Evolutionary conservation across 2,329 filamentous ascomycete species (phyloP).

Genomic region (Cladophialophora yegresii): DNA sequence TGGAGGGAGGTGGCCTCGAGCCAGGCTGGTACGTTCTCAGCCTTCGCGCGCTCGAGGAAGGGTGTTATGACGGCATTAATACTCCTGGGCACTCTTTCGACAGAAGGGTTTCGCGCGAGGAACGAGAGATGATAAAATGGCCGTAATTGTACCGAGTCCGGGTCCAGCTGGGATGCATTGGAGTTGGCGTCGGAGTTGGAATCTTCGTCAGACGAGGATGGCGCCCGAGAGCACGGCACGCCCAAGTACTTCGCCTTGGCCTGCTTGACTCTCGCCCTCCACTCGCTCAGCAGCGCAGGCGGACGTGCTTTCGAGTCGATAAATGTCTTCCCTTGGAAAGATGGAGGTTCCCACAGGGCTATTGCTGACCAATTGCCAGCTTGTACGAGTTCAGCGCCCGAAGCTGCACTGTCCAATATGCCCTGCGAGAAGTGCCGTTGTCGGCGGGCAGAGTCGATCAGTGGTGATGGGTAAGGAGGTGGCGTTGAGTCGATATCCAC

Average conservation of each 20-base stretch:
- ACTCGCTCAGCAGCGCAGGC: conserved; percentile 28
- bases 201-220: conserved; percentile 1
- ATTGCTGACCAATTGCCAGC: conserved; percentile 34
- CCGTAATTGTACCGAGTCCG: conserved; percentile 15
- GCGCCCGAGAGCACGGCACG: not conserved
- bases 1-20: conserved; percentile 32
- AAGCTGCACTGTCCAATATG: conserved; percentile 29
- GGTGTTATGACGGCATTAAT: conserved; percentile 33
- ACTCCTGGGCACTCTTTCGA: conserved; percentile 24
- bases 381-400: conserved; percentile 33
- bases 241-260: conserved; percentile 30
- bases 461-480: conserved; percentile 30
- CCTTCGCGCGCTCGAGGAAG: conserved; percentile 31
- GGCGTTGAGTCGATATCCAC: conserved; percentile 30
- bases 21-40: conserved; percentile 33
- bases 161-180: not conserved
- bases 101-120: conserved; percentile 30
- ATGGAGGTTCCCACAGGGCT: conserved; percentile 33
- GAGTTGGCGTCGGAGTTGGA: conserved; percentile 12
- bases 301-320: conserved; percentile 28
- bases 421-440: conserved; percentile 28
- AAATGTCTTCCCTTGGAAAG: conserved; percentile 29
- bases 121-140: conserved; percentile 35
- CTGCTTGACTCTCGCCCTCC: conserved; percentile 25
- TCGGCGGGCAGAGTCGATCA: conserved; percentile 25